Evolutionary conservation across 2,329 filamentous ascomycete genomes (phyloP).

Genomic region (Fusarium beomiforme): DNA sequence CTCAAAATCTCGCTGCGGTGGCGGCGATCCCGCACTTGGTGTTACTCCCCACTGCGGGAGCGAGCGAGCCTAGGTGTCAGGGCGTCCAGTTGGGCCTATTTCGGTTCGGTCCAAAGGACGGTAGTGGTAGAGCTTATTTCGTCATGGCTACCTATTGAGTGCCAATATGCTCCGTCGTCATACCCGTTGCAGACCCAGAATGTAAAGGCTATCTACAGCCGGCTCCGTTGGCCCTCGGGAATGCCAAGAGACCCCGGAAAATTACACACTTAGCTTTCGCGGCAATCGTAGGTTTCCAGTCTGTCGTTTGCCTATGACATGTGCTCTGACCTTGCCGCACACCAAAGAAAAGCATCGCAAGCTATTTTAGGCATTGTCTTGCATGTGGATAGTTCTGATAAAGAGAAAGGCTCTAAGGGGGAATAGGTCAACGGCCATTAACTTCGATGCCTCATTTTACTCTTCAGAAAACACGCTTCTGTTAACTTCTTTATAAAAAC

Average conservation of each 20-base stretch:
- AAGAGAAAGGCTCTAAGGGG: background rate
- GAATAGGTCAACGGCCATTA: background rate
- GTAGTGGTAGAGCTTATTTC: too few relatives aligned
- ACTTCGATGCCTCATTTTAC: background rate
- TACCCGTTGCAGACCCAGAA: constrained; percentile 1
- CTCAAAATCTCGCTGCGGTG: background rate
- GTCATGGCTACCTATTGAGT: too few relatives aligned
- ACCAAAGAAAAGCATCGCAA: constrained; percentile 1
- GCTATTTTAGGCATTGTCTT: background rate
- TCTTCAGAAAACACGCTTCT: background rate
- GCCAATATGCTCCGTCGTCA: background rate
- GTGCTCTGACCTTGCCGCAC: constrained; percentile 7
- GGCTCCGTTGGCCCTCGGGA: constrained; percentile 44
- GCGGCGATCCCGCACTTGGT: constrained; percentile 2
- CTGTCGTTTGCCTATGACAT: constrained; percentile 17
- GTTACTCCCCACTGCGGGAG: constrained; percentile 34
- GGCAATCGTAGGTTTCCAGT: background rate
- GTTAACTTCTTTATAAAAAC: background rate
- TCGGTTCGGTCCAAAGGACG: too few relatives aligned
- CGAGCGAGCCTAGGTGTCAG: constrained; percentile 30
- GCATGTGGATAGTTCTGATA: background rate
- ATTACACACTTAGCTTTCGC: background rate
- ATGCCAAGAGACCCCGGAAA: constrained; percentile 18
- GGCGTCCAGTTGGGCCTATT: too few relatives aligned
- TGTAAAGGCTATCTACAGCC: constrained; percentile 4